Evolutionary conservation across 2,329 filamentous ascomycete genomes (phyloP).

Genomic region (Aspergillus tubingensis): DNA sequence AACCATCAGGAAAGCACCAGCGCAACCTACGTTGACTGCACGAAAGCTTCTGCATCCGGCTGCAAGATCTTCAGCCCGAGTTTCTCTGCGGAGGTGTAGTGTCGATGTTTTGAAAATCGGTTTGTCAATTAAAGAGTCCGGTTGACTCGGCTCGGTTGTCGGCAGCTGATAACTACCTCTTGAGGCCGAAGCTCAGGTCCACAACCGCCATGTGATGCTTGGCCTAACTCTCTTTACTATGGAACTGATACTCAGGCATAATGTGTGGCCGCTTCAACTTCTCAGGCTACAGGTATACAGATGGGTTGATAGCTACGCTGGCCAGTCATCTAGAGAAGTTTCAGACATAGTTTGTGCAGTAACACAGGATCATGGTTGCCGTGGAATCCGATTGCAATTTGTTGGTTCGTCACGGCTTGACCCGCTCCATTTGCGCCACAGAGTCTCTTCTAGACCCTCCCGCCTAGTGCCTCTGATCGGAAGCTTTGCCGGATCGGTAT

Average conservation of each 20-base stretch:
- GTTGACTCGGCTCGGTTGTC: constrained; percentile 1
- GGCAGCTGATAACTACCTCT: background rate
- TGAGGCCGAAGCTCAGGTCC: background rate
- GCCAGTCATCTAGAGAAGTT: background rate
- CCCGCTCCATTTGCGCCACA: constrained; percentile 1
- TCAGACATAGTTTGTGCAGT: background rate
- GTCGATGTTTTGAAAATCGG: background rate
- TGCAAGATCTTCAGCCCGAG: background rate
- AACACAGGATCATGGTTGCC: background rate
- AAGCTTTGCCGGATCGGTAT: constrained; percentile 4
- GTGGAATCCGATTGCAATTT: background rate
- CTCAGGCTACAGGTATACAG: background rate
- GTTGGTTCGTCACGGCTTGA: constrained; percentile 4
- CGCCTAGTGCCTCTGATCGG: background rate
- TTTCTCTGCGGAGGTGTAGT: background rate
- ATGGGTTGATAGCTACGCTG: background rate
- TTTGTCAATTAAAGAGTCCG: background rate
- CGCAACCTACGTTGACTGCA: background rate
- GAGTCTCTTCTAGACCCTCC: background rate
- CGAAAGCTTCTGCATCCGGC: background rate
- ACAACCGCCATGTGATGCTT: constrained; percentile 1
- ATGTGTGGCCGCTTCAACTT: no score
- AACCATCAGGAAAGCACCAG: background rate
- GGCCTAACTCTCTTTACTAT: background rate
- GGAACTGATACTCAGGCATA: background rate